Evolutionary conservation across 2,329 filamentous ascomycete species (phyloP).

Genomic region (Fusarium oligoseptatum): DNA sequence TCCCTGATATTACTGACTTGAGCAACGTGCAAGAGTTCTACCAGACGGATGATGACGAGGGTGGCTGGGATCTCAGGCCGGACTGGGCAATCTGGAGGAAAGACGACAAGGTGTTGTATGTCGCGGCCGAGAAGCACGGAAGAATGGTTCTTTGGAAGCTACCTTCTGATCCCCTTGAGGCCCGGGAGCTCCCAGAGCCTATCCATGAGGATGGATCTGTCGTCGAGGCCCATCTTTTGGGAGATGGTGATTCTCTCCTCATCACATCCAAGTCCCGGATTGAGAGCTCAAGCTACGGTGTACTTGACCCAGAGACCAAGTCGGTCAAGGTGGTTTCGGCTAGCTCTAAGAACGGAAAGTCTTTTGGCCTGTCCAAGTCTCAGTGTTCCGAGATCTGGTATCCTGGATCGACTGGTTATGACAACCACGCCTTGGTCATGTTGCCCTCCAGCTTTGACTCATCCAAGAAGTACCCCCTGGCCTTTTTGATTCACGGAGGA

Average conservation of each 20-base stretch:
- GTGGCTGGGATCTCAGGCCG: slow-evolving; percentile 71
- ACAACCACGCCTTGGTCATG: slow-evolving; percentile 77
- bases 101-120: slow-evolving; percentile 74
- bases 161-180: slow-evolving; percentile 65
- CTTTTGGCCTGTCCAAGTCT: slow-evolving; percentile 73
- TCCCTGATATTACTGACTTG: slow-evolving; percentile 71
- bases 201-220: slow-evolving; percentile 69
- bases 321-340: slow-evolving; percentile 68
- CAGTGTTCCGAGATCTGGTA: slow-evolving; percentile 80
- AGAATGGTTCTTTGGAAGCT: slow-evolving; percentile 72
- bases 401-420: slow-evolving; percentile 71
- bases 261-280: slow-evolving; percentile 76
- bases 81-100: slow-evolving; percentile 69
- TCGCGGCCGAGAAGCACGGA: slow-evolving; percentile 80
- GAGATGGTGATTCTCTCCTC: slow-evolving; percentile 66
- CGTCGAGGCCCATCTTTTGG: slow-evolving; percentile 65
- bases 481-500: slow-evolving; percentile 85
- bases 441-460: slow-evolving; percentile 76
- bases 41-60: slow-evolving; percentile 71
- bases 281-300: slow-evolving; percentile 78
- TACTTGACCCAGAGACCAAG: slow-evolving; percentile 64
- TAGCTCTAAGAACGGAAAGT: slow-evolving; percentile 72
- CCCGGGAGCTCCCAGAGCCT: slow-evolving; percentile 61
- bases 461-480: slow-evolving; percentile 81
- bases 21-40: slow-evolving; percentile 73